Base-by-base conservation (phyloP, 148 eudicot species). In the Camellia sinensis region DNA sequence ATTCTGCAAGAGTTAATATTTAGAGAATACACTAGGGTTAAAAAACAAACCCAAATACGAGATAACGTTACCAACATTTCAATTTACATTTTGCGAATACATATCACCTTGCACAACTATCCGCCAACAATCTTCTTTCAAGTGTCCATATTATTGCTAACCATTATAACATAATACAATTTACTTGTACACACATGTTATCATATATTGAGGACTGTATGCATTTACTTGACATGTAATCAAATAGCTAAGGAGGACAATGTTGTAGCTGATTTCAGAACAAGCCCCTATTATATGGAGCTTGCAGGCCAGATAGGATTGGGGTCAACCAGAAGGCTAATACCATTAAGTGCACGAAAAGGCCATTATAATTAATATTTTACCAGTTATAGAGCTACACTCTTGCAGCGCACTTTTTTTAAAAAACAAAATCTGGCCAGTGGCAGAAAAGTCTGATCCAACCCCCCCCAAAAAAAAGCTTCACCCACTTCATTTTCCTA, bases 261-360 rank as follows among this genome's bases (percentile, higher is more conserved):
- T 65, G 7, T 14, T 48, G 44, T 13, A 46, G 21, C 7, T 74
- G 64, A 76, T 65, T 46, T 46, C 57, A 45, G 43, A 11, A 64
- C 56, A 61, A 21, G 17, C 9, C 12, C 12, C 22, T 8, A 17
- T 44, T 5, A 2, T 18, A 29, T 19, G 74, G 40, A 48, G 21
- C 74, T 71, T 48, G 57, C 74, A 71, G 18, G 17, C 65, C 5
- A 18, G 7, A 71, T 11, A 50, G 75, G 56, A 46, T 46, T 46
- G 29, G 75, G 19, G 13, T 12, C 79, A 76, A n/a, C 69, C 2
- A 63, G 57, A 76, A 13, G 60, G 71, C 57, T 64, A 44, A 6
- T 21, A 22, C 21, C 71, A 29, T 3, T 7, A 48, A 52, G 22
- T 15, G 29, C 63, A 40, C 5, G 71, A 64, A 64, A 48, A 29